Percentiles rank a stretch among this genome's conserved stretches.
These are phyloP conservation scores for Parietaria judaica DNA, from an alignment of 306 rosid species.

Conservation along the genomic window DNA sequence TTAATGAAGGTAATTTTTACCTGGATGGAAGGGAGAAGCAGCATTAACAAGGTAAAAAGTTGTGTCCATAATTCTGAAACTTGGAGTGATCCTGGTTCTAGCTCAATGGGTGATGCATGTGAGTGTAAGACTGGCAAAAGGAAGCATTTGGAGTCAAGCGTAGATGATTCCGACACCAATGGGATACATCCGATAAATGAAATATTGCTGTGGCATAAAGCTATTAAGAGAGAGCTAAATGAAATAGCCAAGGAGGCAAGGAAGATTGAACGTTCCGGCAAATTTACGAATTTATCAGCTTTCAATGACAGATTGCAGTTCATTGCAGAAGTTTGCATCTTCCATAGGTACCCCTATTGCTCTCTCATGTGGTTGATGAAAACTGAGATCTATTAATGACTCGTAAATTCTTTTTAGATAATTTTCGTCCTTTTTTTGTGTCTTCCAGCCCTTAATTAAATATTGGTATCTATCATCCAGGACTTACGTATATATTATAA, in stretches of 20 bases:
- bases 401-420: conserved; percentile 6
- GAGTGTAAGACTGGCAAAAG: conserved; percentile 65
- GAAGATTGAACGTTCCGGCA: conserved; percentile 49
- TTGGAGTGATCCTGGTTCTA: conserved; percentile 27
- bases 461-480: background rate
- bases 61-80: conserved; percentile 38
- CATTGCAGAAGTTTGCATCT: conserved; percentile 96
- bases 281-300: conserved; percentile 71
- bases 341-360: conserved; percentile 69
- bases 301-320: conserved; percentile 88
- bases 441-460: background rate
- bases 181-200: conserved; percentile 83
- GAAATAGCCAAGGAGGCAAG: conserved; percentile 67
- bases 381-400: conserved; percentile 1
- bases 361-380: conserved; percentile 10
- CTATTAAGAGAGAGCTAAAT: conserved; percentile 73
- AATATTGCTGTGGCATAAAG: conserved; percentile 96
- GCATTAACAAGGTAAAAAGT: conserved; percentile 26
- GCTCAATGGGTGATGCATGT: conserved; percentile 42
- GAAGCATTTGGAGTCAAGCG: conserved; percentile 54
- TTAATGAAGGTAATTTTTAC: conserved; percentile 76
- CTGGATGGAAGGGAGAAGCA: conserved; percentile 73
- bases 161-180: conserved; percentile 40
- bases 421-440: background rate
- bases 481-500: background rate